Conservation (phyloP, 2,329 filamentous ascomycete genomes). For the Annulohypoxylon truncatum region DNA sequence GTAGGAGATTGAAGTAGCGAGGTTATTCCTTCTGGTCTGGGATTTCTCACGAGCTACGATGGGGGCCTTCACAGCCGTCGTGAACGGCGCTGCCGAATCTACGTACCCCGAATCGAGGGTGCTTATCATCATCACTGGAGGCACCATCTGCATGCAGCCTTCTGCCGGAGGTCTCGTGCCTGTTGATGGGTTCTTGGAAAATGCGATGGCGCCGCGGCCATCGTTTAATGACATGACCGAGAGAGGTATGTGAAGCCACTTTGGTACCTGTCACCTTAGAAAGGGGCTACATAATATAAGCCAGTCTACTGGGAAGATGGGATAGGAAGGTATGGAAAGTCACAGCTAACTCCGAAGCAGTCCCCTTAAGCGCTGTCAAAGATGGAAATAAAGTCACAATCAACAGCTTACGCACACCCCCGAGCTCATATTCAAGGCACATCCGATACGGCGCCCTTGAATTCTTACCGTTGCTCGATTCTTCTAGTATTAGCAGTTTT, state of each 20-base stretch:
- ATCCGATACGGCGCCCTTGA: slow-evolving; percentile 88
- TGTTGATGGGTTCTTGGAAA: slow-evolving; percentile 81
- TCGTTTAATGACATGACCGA: slow-evolving; percentile 85
- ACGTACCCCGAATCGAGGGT: slow-evolving; percentile 79
- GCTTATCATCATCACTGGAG: slow-evolving; percentile 90
- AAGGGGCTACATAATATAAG: not conserved
- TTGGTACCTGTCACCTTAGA: not conserved
- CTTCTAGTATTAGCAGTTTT: slow-evolving; percentile 85
- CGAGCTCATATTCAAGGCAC: slow-evolving; percentile 81
- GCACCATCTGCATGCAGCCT: slow-evolving; percentile 90
- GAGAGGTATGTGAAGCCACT: slow-evolving; percentile 50
- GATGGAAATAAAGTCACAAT: slow-evolving; percentile 64
- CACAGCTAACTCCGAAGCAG: slow-evolving; percentile 45
- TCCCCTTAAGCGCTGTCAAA: slow-evolving; percentile 63
- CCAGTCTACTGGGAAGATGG: not conserved
- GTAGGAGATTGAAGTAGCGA: not conserved
- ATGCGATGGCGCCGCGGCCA: slow-evolving; percentile 82
- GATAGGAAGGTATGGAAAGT: not conserved
- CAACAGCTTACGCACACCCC: slow-evolving; percentile 80
- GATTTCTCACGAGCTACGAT: slow-evolving; percentile 30
- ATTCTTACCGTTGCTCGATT: slow-evolving; percentile 86
- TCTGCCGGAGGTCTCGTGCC: slow-evolving; percentile 84
- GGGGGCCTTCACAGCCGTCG: slow-evolving; percentile 42
- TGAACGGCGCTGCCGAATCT: slow-evolving; percentile 40
- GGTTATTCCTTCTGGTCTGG: not conserved